Conservation (phyloP, 345 rosid species). For the Brassica cretica region DNA sequence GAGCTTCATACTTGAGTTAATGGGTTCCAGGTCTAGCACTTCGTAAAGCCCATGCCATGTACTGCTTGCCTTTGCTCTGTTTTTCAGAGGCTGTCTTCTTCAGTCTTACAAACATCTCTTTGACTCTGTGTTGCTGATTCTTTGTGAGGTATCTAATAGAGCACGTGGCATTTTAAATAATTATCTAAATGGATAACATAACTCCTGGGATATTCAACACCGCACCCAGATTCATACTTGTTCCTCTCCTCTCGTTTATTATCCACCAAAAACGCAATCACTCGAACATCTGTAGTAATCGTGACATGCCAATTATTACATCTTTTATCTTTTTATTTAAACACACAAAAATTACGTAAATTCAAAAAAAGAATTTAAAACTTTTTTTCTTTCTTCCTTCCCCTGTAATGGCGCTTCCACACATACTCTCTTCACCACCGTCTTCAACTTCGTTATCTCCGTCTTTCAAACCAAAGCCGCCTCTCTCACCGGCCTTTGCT, state of each 20-base stretch:
- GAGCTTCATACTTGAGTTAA: not conserved
- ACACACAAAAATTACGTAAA: not conserved
- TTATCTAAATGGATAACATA: slow-evolving; percentile 18
- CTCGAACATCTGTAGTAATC: slow-evolving; percentile 1
- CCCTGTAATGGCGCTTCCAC: slow-evolving; percentile 66
- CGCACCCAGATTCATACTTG: slow-evolving; percentile 18
- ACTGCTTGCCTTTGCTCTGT: not conserved
- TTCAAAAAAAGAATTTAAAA: not conserved
- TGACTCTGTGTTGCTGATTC: not conserved
- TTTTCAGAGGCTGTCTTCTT: not conserved
- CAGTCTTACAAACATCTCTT: not conserved
- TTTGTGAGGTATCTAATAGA: not conserved
- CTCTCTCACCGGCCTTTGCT: not conserved
- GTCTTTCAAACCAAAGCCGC: slow-evolving; percentile 26
- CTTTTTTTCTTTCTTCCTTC: not conserved
- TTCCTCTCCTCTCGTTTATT: slow-evolving; percentile 34
- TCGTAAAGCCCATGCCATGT: not conserved
- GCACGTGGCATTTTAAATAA: slow-evolving; percentile 8
- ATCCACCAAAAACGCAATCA: slow-evolving; percentile 28
- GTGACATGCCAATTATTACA: slow-evolving; percentile 4
- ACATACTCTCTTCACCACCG: slow-evolving; percentile 51
- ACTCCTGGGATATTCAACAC: slow-evolving; percentile 23
- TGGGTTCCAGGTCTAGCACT: not conserved
- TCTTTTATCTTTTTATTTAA: not conserved
- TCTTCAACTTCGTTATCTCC: slow-evolving; percentile 37